These are phyloP conservation scores for Tulasnella sp. DNA, from an alignment of 768 basidiomycete genomes.

Conservation along the genomic window DNA sequence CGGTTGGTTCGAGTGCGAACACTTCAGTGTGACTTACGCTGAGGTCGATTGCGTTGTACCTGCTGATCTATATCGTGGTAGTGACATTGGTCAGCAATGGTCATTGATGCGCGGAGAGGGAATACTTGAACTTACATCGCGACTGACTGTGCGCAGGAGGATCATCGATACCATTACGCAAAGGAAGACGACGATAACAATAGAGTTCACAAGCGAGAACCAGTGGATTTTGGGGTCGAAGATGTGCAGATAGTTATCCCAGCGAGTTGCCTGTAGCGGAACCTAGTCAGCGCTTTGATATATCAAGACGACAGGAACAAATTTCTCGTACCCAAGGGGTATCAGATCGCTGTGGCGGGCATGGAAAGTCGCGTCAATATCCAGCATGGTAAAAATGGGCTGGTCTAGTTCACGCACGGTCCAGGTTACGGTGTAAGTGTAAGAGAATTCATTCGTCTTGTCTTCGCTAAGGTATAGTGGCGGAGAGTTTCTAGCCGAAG, in stretches of 20 bases:
- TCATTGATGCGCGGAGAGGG: neutral
- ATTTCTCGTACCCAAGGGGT: constrained; percentile 66
- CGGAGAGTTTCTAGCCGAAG: constrained; percentile 33
- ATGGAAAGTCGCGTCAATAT: neutral
- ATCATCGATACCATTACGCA: constrained; percentile 93
- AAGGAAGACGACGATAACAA: constrained; percentile 87
- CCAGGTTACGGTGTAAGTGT: constrained; percentile 87
- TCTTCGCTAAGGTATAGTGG: constrained; percentile 63
- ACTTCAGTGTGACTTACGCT: constrained; percentile 50
- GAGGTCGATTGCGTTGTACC: constrained; percentile 93
- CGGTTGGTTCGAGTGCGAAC: neutral
- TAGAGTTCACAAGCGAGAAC: constrained; percentile 90
- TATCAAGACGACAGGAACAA: neutral
- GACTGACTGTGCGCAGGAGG: constrained; percentile 74
- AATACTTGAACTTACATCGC: constrained; percentile 60
- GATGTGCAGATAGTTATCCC: constrained; percentile 94
- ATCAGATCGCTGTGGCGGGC: constrained; percentile 59
- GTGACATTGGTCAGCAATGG: constrained; percentile 2
- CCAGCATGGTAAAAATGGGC: neutral
- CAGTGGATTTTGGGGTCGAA: constrained; percentile 94
- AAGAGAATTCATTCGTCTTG: constrained; percentile 60
- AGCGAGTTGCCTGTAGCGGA: constrained; percentile 72
- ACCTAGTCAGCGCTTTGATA: neutral
- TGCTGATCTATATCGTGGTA: constrained; percentile 53
- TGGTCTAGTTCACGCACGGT: constrained; percentile 48